Base-by-base conservation (phyloP, 208 protist genomes). In the Balamuthia mandrillaris region DNA sequence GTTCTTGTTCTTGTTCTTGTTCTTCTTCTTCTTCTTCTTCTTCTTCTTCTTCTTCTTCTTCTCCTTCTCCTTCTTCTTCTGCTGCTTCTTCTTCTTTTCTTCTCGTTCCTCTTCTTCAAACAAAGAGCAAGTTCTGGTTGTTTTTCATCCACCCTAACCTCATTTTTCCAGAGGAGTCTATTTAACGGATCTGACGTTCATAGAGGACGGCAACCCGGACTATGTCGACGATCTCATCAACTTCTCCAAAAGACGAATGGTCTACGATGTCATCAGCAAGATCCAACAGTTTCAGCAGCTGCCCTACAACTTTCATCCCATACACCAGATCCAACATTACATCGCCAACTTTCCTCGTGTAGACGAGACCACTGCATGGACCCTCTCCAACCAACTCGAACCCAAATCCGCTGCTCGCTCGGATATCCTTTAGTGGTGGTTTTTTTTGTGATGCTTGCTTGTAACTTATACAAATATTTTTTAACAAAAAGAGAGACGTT, bases 201-300 rank as follows among this genome's bases (percentile, higher is more conserved):
- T 84, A 35, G 87, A 88, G 10, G 87, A 89, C 60, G 87, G 68
- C 68, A 89, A 89, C 41, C 87, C 84, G 24, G 87, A 89, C 82
- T 31, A 74, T 16, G 77, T 84, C 42, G 78, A 86, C 49, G 87
- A 74, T 2, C 72, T 88, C n/a, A 52, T 89, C 63, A 88, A 89
- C 82, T 81, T 88, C 5, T 29, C 52, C 84, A 87, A 87, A 61
- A 63, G 52, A 29, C 44, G 61, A 27, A 29, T 83, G 14, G 68
- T 74, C 60, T 84, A 74, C 54, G 84, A 84, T 39, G 60, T 84
- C 47, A 87, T 87, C 18, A 60, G 52, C 52, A 27, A 60, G 31
- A 33, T 60, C 52, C 52, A 33, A 1, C 24, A 60, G 31, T 21
- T 33, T 27, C 52, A 60, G 52, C 52, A 60, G 14, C 52, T 21